Conservation (phyloP, 768 basidiomycete genomes). For the Lentinus tigrinus region DNA sequence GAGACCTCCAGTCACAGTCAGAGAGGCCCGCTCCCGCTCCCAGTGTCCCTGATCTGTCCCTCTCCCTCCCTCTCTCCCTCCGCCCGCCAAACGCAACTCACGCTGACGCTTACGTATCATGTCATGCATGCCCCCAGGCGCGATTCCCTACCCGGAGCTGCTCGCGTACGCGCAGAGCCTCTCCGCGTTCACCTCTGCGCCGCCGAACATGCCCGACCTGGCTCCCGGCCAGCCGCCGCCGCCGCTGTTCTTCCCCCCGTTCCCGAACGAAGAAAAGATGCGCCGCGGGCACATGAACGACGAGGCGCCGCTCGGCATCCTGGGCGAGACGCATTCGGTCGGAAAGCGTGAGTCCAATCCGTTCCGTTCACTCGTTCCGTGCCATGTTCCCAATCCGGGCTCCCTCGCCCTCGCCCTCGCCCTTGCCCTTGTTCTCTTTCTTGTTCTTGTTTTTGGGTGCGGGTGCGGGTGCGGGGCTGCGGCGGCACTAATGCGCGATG, state of each 20-base stretch:
- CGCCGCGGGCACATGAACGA: conserved; percentile 76
- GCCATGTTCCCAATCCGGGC: background rate
- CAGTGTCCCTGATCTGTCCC: no score
- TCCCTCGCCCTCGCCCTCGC: no score
- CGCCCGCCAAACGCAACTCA: background rate
- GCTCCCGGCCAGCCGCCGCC: conserved; percentile 72
- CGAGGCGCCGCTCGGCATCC: conserved; percentile 72
- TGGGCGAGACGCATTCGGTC: conserved; percentile 81
- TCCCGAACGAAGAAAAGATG: conserved; percentile 92
- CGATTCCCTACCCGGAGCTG: conserved; percentile 81
- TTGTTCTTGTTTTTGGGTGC: no score
- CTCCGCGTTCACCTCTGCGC: conserved; percentile 84
- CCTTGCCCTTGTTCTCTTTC: no score
- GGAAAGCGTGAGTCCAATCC: conserved; percentile 57
- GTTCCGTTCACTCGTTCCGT: background rate
- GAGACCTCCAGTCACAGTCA: conserved; percentile 1
- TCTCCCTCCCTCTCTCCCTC: no score
- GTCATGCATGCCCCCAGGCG: conserved; percentile 40
- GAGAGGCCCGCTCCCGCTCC: no score
- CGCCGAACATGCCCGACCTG: conserved; percentile 82
- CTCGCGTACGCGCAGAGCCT: conserved; percentile 83
- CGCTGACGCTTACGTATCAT: background rate
- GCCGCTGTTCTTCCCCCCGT: conserved; percentile 85
- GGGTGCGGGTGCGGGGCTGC: conserved; percentile 1
- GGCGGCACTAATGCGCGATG: conserved; percentile 1